Conservation (phyloP, 2,329 filamentous ascomycete genomes). For the Cordyceps cicadae region DNA sequence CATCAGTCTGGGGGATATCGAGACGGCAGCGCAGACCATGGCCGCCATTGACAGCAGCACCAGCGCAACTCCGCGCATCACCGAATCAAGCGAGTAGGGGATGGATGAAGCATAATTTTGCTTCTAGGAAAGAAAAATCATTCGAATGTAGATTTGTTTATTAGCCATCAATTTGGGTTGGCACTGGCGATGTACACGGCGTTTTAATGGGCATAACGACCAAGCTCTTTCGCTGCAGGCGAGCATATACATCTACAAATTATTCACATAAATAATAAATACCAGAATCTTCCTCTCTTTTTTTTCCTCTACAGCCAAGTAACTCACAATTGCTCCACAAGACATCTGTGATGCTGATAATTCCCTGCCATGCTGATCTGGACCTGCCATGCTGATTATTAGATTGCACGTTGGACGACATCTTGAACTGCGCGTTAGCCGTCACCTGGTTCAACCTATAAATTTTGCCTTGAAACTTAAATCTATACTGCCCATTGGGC, state of each 20-base stretch:
- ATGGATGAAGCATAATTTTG: no score
- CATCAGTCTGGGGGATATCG: conserved; percentile 54
- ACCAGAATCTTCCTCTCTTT: no score
- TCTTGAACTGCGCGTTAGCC: background rate
- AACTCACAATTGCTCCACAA: no score
- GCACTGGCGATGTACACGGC: background rate
- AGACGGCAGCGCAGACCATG: conserved; percentile 27
- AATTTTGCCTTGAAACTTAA: background rate
- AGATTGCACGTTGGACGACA: background rate
- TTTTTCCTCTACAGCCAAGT: no score
- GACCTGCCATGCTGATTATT: background rate
- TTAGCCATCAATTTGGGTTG: background rate
- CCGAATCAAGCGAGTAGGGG: background rate
- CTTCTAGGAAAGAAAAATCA: background rate
- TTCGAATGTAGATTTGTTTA: background rate
- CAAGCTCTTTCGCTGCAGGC: background rate
- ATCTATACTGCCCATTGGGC: background rate
- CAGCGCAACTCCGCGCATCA: background rate
- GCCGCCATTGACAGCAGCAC: conserved; percentile 6
- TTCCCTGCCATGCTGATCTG: no score
- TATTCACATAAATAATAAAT: no score
- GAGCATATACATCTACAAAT: background rate
- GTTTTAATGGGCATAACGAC: background rate
- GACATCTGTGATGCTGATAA: no score
- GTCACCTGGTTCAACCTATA: background rate